Evolutionary conservation across 2,329 filamentous ascomycete genomes (phyloP), one percentile per base, ranked within the genome.

Genomic region (Acrodontium crateriforme): DNA sequence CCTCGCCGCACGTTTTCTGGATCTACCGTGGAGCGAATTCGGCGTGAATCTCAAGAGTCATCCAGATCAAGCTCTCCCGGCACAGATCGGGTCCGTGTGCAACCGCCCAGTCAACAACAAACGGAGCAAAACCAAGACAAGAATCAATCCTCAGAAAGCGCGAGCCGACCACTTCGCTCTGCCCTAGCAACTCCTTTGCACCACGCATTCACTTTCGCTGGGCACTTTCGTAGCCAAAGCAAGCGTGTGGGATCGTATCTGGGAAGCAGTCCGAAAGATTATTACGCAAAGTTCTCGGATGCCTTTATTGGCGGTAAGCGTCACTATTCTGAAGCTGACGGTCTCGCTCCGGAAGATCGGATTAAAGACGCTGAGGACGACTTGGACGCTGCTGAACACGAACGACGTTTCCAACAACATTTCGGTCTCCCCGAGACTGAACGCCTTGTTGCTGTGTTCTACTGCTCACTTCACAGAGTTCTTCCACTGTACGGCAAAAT

Each of bases 401-500:
- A 67, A 9, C 62, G 69, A 40, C 74, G 87, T 15, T 95, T 95
- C 55, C 74, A 82, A 24, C 71, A 75, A 2, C 84, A 95, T 47
- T 98, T 98, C 57, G 81, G 83, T 2, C 65, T 95, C n/a, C 81
- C 85, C 0, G 65, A 74, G 18, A 73, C 73, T 1, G 89, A 98
- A 50, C 78, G 73, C 49, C 69, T 98, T 1, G 74, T 82, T 37
- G 85, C 87, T 1, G 81, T 83, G 1, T 95, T 89, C 55, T 95
- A 84, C 54, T 83, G 81, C n/a, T 81, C 80, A 48, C 65, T 95
- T n/a, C 74, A 91, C 42, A 74, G 85, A 3, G 82, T 93, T 1
- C 56, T 95, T 16, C 89, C 89, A 3, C 65, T 95, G 2, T 95
- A 94, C 45, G 89, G 89, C 43, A 98, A 95, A 56, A 80, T 95